Conservation (phyloP, 2,329 filamentous ascomycete genomes). For the Curvularia spicifera region DNA sequence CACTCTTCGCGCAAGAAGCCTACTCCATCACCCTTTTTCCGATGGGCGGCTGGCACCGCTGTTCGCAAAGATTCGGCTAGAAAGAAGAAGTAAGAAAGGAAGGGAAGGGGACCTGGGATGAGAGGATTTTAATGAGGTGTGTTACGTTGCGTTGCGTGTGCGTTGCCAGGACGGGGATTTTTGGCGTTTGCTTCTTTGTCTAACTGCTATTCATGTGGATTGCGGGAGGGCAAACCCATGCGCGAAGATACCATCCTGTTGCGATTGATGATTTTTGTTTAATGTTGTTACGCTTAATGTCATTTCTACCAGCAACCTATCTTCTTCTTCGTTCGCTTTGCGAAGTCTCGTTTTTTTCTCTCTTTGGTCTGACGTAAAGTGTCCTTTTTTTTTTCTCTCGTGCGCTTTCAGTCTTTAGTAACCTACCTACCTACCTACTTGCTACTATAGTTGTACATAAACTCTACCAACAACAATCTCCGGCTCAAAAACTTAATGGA, state of each 20-base stretch:
- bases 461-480: neutral
- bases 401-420: too few relatives aligned
- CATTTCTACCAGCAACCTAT: neutral
- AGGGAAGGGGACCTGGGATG: neutral
- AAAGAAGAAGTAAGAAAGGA: constrained; percentile 13
- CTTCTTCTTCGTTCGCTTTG: neutral
- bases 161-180: neutral
- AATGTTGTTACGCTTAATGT: neutral
- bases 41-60: constrained; percentile 31
- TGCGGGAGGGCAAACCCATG: constrained; percentile 1
- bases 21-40: constrained; percentile 25
- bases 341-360: neutral
- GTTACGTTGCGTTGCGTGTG: neutral
- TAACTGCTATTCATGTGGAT: constrained; percentile 1
- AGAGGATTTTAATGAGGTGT: neutral
- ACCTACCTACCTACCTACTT: neutral
- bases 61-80: constrained; percentile 10
- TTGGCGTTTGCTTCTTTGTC: neutral
- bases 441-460: neutral
- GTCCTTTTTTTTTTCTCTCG: neutral
- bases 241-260: constrained; percentile 6
- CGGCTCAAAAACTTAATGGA: too few relatives aligned
- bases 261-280: neutral
- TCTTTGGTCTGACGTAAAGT: neutral
- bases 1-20: constrained; percentile 19